Evolutionary conservation across 2,329 filamentous ascomycete genomes (phyloP), one percentile per base, ranked within the genome.

Genomic region (Colletotrichum neosansevieriae): DNA sequence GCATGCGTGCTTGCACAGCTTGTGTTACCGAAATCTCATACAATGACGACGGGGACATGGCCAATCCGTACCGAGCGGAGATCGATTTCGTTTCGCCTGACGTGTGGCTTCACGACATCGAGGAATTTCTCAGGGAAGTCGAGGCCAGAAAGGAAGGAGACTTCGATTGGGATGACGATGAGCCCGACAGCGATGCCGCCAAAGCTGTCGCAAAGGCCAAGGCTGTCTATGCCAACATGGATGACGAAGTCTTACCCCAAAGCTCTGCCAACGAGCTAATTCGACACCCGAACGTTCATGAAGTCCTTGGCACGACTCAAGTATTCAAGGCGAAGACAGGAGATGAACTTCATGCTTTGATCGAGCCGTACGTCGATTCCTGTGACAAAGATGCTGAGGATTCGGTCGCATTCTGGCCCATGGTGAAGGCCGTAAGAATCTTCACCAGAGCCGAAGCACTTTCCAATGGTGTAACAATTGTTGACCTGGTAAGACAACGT

Each of bases 1-100:
- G 87, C 73, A 86, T 89, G 83, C 78, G 86, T 32, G 88, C 88
- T 0, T 90, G 88, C 67, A 91, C 88, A 0, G 87, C 88, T 0
- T 85, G 87, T 0, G 83, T 88, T 0, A 91, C 88, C 0, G 88
- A 91, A 72, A 80, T 91, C 1, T 84, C 84, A 0, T 90, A 82
- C 76, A 90, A 90, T 58, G n/a, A 82, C 21, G 82, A 78, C 10
- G 73, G 79, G 0, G 74, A 82, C 6, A 75, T 79, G 0, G 40
- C 66, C 1, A 53, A 72, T 24, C 69, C 53, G 0, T 91, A 90
- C 71, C 77, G 79, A 2, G 88, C 86, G 0, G 83, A 88, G 54
- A 80, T 91, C 6, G 84, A 89, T 53, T 91, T 90, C 72, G 85
- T 91, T 53, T 76, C 79, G 10, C 69, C 53, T 0, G 77, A 80